Evolutionary conservation across 1,139 yeast species (phyloP), one percentile per base, ranked within the genome.

Genomic region (Arxiozyma slooffiae): DNA sequence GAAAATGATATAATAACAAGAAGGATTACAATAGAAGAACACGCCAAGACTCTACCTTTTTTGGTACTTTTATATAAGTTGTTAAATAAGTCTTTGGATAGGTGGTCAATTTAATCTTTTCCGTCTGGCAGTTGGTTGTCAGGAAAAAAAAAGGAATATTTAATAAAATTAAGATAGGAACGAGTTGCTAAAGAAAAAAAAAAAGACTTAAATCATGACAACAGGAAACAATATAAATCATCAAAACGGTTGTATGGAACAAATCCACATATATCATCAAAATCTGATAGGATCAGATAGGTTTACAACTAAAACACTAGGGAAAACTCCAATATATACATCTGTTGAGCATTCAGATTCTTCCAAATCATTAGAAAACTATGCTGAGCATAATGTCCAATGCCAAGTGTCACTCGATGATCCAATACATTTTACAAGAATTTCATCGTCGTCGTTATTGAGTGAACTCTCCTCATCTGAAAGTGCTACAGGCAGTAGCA

Each of bases 351-450:
- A 42, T 42, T 42, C 45, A 7, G 7, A 30, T 42, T 34, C 45
- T 8, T 34, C 45, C 8, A 42, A 42, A 8, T 34, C 45, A 34
- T 17, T 34, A 21, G 39, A 34, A 21, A 42, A 34, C 7, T 20
- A 6, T 5, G 7, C 34, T 14, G 17, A 14, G 6, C 26, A 21
- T 8, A 5, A 16, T 20, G 20, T 30, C 6, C 45, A 26, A 2
- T 20, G 38, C 38, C 48, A 20, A 8, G 43, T 38, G n/a, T 48
- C 64, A 4, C 52, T 66, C 17, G 71, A 70, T 52, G 71, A 68
- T 37, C 73, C 74, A 7, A 64, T 70, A 14, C 64, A 65, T 49
- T 69, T 71, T 53, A 70, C 70, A 23, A 60, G 74, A 38, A 72
- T 71, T 3, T 69, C 73, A 0, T 67, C 73, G 1, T 59, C 67